Evolutionary conservation across 129 eudicot genomes (phyloP).

Genomic region (Saussurea involucrata): DNA sequence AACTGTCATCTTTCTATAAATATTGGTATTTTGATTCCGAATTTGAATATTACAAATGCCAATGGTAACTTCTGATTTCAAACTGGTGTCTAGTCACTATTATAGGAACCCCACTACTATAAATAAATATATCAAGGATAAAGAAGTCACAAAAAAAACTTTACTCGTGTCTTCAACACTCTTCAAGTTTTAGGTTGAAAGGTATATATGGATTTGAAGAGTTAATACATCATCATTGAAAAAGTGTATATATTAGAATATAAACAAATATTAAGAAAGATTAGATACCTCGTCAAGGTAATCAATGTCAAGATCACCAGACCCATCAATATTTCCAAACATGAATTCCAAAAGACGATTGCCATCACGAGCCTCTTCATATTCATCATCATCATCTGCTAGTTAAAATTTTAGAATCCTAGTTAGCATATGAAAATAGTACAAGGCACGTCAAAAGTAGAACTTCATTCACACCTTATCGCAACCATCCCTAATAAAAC

Average conservation of each 20-base stretch:
- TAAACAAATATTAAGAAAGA: background rate
- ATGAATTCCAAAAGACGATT: conserved; percentile 84
- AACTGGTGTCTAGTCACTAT: background rate
- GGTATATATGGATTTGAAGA: background rate
- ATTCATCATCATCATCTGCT: conserved; percentile 90
- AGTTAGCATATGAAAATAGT: background rate
- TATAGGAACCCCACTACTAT: background rate
- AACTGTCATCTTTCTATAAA: background rate
- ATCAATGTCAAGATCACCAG: conserved; percentile 97
- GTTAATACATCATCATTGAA: background rate
- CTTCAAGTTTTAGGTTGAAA: background rate
- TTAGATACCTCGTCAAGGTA: conserved; percentile 87
- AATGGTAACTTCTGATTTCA: background rate
- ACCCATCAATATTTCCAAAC: conserved; percentile 91
- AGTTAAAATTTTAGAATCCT: conserved; percentile 22
- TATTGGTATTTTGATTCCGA: background rate
- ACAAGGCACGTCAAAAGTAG: background rate
- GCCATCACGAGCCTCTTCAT: conserved; percentile 82
- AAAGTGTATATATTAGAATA: background rate
- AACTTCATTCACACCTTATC: background rate
- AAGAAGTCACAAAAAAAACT: background rate
- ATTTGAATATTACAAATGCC: background rate
- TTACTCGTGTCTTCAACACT: background rate
- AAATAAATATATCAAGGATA: background rate
- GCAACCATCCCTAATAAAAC: background rate